Evolutionary conservation across 306 rosid species (phyloP).

Genomic region (Fragaria iinumae): DNA sequence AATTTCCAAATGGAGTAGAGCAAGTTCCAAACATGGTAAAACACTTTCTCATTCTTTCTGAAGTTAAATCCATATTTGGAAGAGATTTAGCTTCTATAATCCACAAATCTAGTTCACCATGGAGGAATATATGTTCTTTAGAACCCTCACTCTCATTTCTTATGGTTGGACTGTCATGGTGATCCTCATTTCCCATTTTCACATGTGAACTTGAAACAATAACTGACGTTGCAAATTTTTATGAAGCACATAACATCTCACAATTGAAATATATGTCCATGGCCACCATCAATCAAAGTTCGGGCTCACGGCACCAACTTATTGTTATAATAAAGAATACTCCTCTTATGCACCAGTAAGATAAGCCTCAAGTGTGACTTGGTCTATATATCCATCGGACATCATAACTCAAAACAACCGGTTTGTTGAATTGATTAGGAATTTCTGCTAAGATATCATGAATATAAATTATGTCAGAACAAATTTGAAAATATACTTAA

Average conservation of each 20-base stretch:
- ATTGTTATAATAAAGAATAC: too few species aligned
- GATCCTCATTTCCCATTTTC: slow-evolving; percentile 31
- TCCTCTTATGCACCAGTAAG: too few species aligned
- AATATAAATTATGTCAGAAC: too few species aligned
- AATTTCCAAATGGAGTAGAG: slow-evolving; percentile 40
- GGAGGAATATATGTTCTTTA: slow-evolving; percentile 41
- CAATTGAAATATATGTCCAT: too few species aligned
- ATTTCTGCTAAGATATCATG: too few species aligned
- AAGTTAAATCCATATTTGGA: slow-evolving; percentile 65
- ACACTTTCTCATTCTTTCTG: slow-evolving; percentile 55
- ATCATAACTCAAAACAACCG: too few species aligned
- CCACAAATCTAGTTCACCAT: slow-evolving; percentile 62
- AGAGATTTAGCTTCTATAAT: slow-evolving; percentile 72
- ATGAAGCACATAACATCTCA: not conserved
- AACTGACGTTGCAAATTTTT: not conserved
- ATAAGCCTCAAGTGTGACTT: too few species aligned
- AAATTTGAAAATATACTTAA: too few species aligned
- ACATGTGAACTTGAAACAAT: not conserved
- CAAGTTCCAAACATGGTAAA: slow-evolving; percentile 49
- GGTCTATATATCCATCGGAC: too few species aligned
- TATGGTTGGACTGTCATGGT: not conserved
- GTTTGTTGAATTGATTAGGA: too few species aligned
- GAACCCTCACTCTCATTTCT: slow-evolving; percentile 1
- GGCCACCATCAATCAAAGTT: not conserved
- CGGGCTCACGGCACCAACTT: too few species aligned